Base-by-base conservation (phyloP, 2,329 filamentous ascomycete species). In the Fusarium tupiense region DNA sequence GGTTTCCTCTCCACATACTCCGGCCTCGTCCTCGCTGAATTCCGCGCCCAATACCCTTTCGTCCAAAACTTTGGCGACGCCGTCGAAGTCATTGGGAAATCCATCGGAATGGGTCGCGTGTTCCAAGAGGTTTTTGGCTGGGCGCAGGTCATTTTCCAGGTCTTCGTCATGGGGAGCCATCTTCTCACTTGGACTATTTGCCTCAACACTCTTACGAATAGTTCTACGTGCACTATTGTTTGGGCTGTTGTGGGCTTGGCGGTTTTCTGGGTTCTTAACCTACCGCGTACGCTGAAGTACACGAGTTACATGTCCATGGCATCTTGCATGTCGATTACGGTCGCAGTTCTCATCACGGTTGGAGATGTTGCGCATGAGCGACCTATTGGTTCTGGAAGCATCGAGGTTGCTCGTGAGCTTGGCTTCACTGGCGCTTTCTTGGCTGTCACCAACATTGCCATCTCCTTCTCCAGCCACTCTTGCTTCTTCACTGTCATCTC, bases 101-200 rank as follows among this genome's bases (percentile, higher is more conserved):
- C 83, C 8, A 79, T 85, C 46, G 83, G 84, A 31, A 84, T 85
- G 73, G 91, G 91, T 0, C 81, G 81, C 13, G 77, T 88, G 5
- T 90, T 90, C 20, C 85, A 88, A 53, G 88, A 91, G 71, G 71
- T 93, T 44, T 85, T 92, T 64, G 91, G 90, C 17, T 83, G 86
- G 71, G 88, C 86, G 3, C 89, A 91, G 78, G 84, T 88, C 26
- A 82, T 91, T 46, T 90, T 93, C 78, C 85, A 92, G 56, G 82
- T 93, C 37, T 93, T 93, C 79, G 87, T 92, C 79, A 91, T 92
- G 88, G 90, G 87, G 9, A 91, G 89, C 65, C 92, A 94, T 78
- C 82, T 93, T n/a, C 83, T 93, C 61, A 91, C 90, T 2, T 93
- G 91, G 82, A 88, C 86, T 38, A 90, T 93, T 71, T 91, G 90